Evolutionary conservation across 768 basidiomycete genomes (phyloP), one percentile per base, ranked within the genome.

Genomic region (Lentinula aciculospora): DNA sequence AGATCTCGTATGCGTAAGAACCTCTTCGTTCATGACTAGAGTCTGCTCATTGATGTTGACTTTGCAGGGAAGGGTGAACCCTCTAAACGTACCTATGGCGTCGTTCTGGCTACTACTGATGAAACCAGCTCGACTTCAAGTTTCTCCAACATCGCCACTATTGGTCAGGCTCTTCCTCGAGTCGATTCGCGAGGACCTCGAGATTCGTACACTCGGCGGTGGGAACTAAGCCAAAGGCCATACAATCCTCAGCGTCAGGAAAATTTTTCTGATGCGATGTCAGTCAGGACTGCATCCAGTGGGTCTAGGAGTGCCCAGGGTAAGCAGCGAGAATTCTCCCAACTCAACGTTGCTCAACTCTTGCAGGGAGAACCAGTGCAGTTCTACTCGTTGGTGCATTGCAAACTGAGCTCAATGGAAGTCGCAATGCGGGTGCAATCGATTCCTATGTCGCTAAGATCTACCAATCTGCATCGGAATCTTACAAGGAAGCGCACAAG

Each of bases 401-500:
- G 36, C 61, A 68, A 29, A 57, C 57, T 9, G 68, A 69, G 56
- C 61, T 67, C 3, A 64, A 61, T 47, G 63, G 60, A 32, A 62
- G 63, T 27, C 53, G 67, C 42, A 63, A 64, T 25, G 58, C 39
- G n/a, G 62, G 61, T 2, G 61, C 62, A 3, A 69, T 69, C 47
- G 66, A 69, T 50, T 56, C 49, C 0, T 64, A 62, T 44, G 46
- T 69, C 45, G 37, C 36, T 27, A 68, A 61, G 54, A 63, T 67
- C 15, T 63, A 67, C 23, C 28, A 44, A 34, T 54, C 66, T 6
- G 64, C 62, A 4, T 58, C 60, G n/a, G 48, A 53, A 25, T 68
- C 67, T 3, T 61, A 65, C 31, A 67, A 66, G 50, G 64, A 66
- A 13, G 65, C 64, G 10, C 60, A 69, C 54, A 65, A 61, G 55